Evolutionary conservation across 805 yeast species (phyloP).

Genomic region (Candida broadrunensis): DNA sequence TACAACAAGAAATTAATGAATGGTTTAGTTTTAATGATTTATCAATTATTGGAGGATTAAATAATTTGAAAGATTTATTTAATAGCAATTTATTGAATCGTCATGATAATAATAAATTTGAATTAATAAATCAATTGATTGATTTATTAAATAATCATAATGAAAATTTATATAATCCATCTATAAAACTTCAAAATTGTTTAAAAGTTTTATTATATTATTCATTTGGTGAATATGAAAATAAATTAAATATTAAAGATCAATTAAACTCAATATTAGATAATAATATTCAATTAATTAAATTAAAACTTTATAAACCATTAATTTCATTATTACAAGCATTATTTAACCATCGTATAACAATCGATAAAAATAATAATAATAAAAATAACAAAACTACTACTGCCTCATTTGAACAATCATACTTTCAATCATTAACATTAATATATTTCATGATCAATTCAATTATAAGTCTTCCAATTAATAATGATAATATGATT

Average conservation of each 20-base stretch:
- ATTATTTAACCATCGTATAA: background rate
- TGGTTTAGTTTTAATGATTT: constrained; percentile 39
- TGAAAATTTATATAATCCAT: background rate
- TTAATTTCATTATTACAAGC: constrained; percentile 4
- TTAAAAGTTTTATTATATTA: constrained; percentile 18
- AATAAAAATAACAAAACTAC: background rate
- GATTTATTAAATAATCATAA: background rate
- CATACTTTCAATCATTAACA: constrained; percentile 29
- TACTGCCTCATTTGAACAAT: constrained; percentile 2
- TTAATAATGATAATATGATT: constrained; percentile 5
- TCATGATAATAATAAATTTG: background rate
- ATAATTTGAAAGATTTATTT: background rate
- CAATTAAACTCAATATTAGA: constrained; percentile 11
- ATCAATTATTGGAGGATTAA: constrained; percentile 16
- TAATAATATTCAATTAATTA: constrained; percentile 8
- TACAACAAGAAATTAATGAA: constrained; percentile 30
- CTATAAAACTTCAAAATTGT: background rate
- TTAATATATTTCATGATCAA: constrained; percentile 32
- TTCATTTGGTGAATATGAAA: constrained; percentile 22
- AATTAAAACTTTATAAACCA: constrained; percentile 4
- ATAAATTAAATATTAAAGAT: constrained; percentile 1
- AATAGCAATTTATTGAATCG: background rate
- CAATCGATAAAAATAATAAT: background rate
- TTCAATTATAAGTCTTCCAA: constrained; percentile 12
- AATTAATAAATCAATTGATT: background rate